Percentiles rank a stretch among this genome's conserved stretches.
phyloP scores from a whole-genome alignment of 176 grass and related monocot genomes.

The Phragmites australis region DNA sequence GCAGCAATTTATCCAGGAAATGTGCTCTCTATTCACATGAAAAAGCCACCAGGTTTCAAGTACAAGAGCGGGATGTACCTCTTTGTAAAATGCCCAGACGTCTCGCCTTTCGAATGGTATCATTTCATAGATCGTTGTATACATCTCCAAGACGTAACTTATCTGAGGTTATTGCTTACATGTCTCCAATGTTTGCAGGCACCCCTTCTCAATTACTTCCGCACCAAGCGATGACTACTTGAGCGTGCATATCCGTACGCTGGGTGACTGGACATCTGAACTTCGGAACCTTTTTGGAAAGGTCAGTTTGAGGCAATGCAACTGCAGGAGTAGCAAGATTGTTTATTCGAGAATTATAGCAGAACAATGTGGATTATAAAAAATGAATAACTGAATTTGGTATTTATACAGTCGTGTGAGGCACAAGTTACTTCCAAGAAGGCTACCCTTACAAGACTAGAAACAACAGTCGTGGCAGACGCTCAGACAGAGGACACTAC shows the following conservation, averaged over 20 bases:
- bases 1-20: constrained; percentile 96
- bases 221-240: constrained; percentile 80
- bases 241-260: constrained; percentile 93
- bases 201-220: constrained; percentile 98
- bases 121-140: constrained; percentile 9
- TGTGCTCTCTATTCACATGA: constrained; percentile 95
- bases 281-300: constrained; percentile 88
- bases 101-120: constrained; percentile 97
- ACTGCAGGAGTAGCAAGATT: neutral
- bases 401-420: constrained; percentile 61
- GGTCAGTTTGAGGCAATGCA: constrained; percentile 52
- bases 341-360: constrained; percentile 6
- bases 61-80: constrained; percentile 99
- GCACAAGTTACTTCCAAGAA: constrained; percentile 92
- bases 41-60: constrained; percentile 88
- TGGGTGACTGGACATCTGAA: constrained; percentile 94
- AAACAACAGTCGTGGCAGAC: constrained; percentile 94
- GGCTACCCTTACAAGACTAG: constrained; percentile 84
- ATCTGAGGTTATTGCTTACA: constrained; percentile 23
- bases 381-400: constrained; percentile 24
- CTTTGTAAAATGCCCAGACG: constrained; percentile 94
- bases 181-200: constrained; percentile 53
- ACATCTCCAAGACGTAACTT: constrained; percentile 7
- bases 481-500: constrained; percentile 66
- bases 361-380: neutral